Conservation (phyloP, 2,329 filamentous ascomycete genomes). For the Lasiodiplodia sp. region DNA sequence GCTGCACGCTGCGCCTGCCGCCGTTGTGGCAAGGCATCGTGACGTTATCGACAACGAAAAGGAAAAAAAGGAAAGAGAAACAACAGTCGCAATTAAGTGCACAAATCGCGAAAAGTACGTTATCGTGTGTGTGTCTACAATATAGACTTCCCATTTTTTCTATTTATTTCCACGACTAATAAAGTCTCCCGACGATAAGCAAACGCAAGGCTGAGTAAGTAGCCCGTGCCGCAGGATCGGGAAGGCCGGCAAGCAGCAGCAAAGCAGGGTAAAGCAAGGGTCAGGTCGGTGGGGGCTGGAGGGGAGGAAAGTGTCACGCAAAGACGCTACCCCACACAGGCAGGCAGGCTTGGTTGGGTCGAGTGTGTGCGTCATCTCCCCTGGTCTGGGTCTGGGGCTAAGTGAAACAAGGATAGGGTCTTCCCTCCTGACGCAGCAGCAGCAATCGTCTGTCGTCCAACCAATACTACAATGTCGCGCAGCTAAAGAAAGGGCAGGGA, state of each 20-base stretch:
- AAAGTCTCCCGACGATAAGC: too few species aligned
- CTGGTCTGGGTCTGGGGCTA: not conserved
- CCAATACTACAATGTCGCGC: not conserved
- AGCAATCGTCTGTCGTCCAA: not conserved
- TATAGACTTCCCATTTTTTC: too few species aligned
- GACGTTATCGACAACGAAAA: too few species aligned
- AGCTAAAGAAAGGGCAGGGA: not conserved
- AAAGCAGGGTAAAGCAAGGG: not conserved
- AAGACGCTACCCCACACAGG: constrained; percentile 24
- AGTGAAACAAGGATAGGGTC: constrained; percentile 10
- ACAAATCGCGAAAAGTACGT: too few species aligned
- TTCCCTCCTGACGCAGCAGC: not conserved
- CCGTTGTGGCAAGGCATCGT: too few species aligned
- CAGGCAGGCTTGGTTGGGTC: not conserved
- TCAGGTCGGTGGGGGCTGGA: not conserved
- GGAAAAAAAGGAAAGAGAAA: too few species aligned
- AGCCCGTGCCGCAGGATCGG: too few species aligned
- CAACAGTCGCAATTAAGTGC: too few species aligned
- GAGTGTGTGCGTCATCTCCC: not conserved
- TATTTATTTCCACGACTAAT: too few species aligned
- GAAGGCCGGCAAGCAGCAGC: not conserved
- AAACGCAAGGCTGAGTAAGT: too few species aligned
- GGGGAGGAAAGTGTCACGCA: not conserved
- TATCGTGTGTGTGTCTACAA: too few species aligned
- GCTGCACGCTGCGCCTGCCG: too few species aligned